These are phyloP conservation scores for Extremus antarcticus DNA, from an alignment of 495 filamentous ascomycete genomes.

Conservation along the genomic window DNA sequence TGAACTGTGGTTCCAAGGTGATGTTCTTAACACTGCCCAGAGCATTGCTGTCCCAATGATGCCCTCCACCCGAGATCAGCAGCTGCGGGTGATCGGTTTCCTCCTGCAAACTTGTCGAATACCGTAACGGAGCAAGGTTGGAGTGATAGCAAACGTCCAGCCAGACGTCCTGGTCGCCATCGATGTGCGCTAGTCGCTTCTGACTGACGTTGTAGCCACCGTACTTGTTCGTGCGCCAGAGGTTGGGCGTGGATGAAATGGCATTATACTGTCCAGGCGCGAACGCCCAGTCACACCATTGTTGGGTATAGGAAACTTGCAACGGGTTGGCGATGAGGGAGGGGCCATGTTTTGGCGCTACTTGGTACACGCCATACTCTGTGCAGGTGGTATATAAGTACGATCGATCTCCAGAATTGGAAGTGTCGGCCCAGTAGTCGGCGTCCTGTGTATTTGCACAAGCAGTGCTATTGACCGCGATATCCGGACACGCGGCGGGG, in stretches of 20 bases:
- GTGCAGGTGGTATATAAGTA: no score
- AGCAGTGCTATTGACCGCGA: constrained; percentile 34
- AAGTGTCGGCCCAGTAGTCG: constrained; percentile 33
- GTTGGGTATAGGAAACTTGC: constrained; percentile 38
- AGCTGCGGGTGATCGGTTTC: no score
- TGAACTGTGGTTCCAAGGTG: no score
- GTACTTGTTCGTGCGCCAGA: constrained; percentile 32
- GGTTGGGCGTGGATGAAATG: constrained; percentile 34
- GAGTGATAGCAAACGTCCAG: no score
- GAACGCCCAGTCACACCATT: constrained; percentile 44
- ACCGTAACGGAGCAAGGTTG: no score
- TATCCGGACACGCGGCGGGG: constrained; percentile 33
- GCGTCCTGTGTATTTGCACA: constrained; percentile 35
- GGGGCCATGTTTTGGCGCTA: constrained; percentile 33
- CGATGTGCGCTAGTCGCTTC: constrained; percentile 39
- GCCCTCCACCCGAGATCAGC: no score
- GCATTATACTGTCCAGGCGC: constrained; percentile 33
- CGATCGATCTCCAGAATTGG: no score
- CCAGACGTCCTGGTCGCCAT: constrained; percentile 25
- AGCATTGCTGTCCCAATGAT: no score
- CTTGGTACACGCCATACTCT: no score
- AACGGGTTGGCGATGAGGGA: constrained; percentile 35
- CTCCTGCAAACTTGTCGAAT: no score
- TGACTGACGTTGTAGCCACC: constrained; percentile 35
- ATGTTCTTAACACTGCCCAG: no score